Percentiles rank a stretch among this genome's conserved stretches.
These are phyloP conservation scores for Yarrowia porcina DNA, from an alignment of 805 yeast genomes.

Conservation along the genomic window DNA sequence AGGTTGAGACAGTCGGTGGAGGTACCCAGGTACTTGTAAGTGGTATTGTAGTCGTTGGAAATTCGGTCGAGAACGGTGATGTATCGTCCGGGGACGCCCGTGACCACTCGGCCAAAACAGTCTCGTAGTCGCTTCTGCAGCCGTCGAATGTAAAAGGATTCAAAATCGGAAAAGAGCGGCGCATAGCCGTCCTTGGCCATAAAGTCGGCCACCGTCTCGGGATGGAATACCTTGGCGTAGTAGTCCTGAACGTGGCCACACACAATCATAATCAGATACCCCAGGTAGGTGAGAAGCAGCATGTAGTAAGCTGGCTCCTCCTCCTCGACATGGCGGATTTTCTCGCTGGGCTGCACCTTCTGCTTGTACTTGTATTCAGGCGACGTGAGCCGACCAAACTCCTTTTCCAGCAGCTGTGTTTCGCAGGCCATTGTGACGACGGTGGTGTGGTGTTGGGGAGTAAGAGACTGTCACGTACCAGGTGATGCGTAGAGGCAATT, in stretches of 20 bases:
- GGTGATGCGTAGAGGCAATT: conserved; percentile 18
- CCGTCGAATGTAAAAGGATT: conserved; percentile 88
- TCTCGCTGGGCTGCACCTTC: conserved; percentile 52
- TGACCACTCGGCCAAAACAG: conserved; percentile 93
- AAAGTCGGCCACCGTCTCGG: conserved; percentile 57
- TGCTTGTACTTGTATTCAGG: conserved; percentile 63
- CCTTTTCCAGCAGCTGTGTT: conserved; percentile 47
- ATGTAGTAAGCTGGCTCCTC: conserved; percentile 88
- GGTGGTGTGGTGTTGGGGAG: conserved; percentile 23
- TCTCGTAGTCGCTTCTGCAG: conserved; percentile 88
- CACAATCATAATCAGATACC: conserved; percentile 77
- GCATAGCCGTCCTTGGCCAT: conserved; percentile 85
- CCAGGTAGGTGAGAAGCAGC: conserved; percentile 76
- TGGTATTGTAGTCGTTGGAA: conserved; percentile 60
- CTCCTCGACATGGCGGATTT: conserved; percentile 53
- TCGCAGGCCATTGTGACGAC: conserved; percentile 10
- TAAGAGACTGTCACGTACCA: not conserved
- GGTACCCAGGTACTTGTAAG: conserved; percentile 72
- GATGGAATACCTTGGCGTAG: conserved; percentile 70
- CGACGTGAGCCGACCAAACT: conserved; percentile 69
- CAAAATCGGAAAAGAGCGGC: conserved; percentile 93
- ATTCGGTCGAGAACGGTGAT: conserved; percentile 77
- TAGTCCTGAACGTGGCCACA: conserved; percentile 91
- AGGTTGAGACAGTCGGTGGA: conserved; percentile 77
- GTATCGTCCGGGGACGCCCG: conserved; percentile 95